Evolutionary conservation across 1,284 basidiomycete genomes (phyloP).

Genomic region (Coniferiporia weirii): DNA sequence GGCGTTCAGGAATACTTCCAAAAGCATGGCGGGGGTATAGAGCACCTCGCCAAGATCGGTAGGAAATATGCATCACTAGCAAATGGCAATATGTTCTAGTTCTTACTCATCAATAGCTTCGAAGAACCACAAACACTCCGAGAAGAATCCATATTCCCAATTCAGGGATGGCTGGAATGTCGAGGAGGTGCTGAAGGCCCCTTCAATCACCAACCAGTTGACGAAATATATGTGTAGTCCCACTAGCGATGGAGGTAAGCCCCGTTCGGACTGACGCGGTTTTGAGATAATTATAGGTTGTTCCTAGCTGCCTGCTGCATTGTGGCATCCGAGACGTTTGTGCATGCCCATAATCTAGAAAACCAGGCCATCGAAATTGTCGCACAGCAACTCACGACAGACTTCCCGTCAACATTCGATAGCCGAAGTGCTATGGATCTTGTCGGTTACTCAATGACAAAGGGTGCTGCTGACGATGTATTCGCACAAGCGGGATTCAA

Average conservation of each 20-base stretch:
- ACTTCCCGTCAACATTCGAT: conserved; percentile 58
- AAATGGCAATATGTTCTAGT: background rate
- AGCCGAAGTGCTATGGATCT: conserved; percentile 68
- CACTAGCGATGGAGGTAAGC: conserved; percentile 36
- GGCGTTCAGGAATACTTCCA: conserved; percentile 76
- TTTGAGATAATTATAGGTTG: conserved; percentile 28
- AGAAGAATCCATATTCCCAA: conserved; percentile 84
- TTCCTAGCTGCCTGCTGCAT: conserved; percentile 65
- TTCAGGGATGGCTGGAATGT: conserved; percentile 74
- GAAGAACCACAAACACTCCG: conserved; percentile 81
- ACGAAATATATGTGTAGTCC: conserved; percentile 89
- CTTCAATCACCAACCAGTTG: conserved; percentile 67
- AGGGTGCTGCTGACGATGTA: conserved; percentile 62
- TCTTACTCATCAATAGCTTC: conserved; percentile 44
- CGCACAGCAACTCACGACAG: conserved; percentile 59
- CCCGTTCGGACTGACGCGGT: background rate
- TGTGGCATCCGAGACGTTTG: conserved; percentile 78
- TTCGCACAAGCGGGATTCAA: conserved; percentile 70
- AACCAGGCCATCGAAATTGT: conserved; percentile 86
- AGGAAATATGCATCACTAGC: conserved; percentile 20
- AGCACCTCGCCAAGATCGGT: conserved; percentile 77
- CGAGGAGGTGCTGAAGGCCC: conserved; percentile 61
- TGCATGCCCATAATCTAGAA: conserved; percentile 67
- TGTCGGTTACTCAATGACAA: conserved; percentile 72
- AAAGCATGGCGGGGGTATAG: conserved; percentile 65